Percentiles rank a stretch among this genome's conserved stretches.
Conservation (phyloP, 495 filamentous ascomycete species). For the Recurvomyces mirabilis region DNA sequence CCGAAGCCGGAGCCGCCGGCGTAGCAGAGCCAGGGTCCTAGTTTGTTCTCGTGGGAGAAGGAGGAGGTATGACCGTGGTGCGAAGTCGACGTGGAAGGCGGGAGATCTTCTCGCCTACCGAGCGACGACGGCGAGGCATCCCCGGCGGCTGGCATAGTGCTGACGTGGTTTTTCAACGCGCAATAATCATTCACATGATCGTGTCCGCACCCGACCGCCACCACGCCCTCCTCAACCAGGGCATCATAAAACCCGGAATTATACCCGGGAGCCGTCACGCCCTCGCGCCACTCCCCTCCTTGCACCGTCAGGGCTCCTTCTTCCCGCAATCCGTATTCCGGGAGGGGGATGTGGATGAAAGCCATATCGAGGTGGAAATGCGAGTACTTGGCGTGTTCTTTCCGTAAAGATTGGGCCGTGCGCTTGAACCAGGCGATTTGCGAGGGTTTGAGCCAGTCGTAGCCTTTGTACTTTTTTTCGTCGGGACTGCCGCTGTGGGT, state of each 20-base stretch:
- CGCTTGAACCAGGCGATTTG: constrained; percentile 91
- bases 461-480: constrained; percentile 71
- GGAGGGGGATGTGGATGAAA: constrained; percentile 93
- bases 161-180: too few species aligned
- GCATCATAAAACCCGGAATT: constrained; percentile 85
- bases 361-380: constrained; percentile 92
- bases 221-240: constrained; percentile 67
- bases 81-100: too few species aligned
- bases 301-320: constrained; percentile 38
- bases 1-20: constrained; percentile 81
- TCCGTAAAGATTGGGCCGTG: constrained; percentile 56
- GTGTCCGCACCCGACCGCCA: constrained; percentile 84
- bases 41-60: constrained; percentile 32
- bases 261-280: constrained; percentile 71
- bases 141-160: constrained; percentile 23
- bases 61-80: too few species aligned
- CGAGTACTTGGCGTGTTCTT: constrained; percentile 66
- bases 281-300: constrained; percentile 56
- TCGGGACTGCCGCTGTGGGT: constrained; percentile 88
- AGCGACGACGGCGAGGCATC: too few species aligned
- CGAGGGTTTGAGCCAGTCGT: constrained; percentile 89
- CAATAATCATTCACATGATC: constrained; percentile 98
- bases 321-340: constrained; percentile 79
- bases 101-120: too few species aligned
- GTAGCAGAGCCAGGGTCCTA: constrained; percentile 97